A percentile compares a stretch with the other conserved stretches of the same genome.
phyloP scores from a whole-genome alignment of 2,329 filamentous ascomycete genomes.

The Aspergillus felis region DNA sequence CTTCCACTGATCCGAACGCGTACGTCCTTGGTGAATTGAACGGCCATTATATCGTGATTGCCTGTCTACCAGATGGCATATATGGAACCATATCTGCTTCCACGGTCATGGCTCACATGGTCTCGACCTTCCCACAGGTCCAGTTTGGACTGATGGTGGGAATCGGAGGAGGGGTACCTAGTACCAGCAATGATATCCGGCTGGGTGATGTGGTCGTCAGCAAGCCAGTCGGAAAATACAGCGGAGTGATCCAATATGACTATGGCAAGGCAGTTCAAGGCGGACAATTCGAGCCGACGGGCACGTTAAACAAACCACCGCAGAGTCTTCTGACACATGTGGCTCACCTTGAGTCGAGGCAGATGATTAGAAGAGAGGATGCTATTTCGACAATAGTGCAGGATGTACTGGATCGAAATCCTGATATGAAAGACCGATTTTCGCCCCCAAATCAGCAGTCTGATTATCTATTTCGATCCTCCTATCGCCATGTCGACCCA shows the following conservation, averaged over 20 bases:
- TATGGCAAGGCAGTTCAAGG: conserved; percentile 2
- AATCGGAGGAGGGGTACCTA: conserved; percentile 12
- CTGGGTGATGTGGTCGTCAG: conserved; percentile 23
- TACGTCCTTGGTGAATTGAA: conserved; percentile 16
- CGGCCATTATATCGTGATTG: conserved; percentile 16
- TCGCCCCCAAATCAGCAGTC: background rate
- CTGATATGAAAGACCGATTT: background rate
- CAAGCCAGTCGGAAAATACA: background rate
- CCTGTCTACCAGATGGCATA: conserved; percentile 10
- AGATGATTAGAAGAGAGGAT: background rate
- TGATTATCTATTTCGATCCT: background rate
- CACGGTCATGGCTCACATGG: background rate
- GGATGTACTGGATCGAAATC: background rate
- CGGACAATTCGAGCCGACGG: background rate
- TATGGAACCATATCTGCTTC: conserved; percentile 1
- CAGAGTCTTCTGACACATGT: background rate
- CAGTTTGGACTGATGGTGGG: conserved; percentile 11
- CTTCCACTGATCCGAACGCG: conserved; percentile 4
- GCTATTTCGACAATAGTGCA: background rate
- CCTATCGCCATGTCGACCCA: background rate
- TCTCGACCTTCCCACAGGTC: background rate
- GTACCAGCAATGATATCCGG: conserved; percentile 7
- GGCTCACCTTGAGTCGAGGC: background rate
- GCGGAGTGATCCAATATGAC: conserved; percentile 2
- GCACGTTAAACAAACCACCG: background rate